Base-by-base conservation (phyloP, 345 rosid genomes). In the Camelina sativa region DNA sequence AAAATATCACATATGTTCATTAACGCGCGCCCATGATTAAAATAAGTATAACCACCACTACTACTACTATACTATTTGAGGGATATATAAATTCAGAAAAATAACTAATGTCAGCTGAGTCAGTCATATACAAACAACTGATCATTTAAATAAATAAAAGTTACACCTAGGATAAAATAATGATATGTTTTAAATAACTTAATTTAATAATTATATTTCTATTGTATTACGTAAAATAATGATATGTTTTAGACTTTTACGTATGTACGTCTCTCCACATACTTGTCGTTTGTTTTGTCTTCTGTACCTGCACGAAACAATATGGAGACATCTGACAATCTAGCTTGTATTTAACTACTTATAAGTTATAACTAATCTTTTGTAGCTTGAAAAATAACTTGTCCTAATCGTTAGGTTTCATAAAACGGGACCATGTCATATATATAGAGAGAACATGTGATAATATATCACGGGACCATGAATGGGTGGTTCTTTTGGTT, bases 381-480 rank as follows among this genome's bases (percentile, higher is more conserved):
- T 20, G 11, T 35, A 74, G 16, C 34, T 10, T 56, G 7, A 35
- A 37, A 37, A 12, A 46, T 8, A 15, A 13, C 41, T 38, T 60
- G 23, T 52, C 60, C 6, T 25, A 52, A 17, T 75, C 53, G 61
- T 50, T 48, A 75, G 68, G 73, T 59, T 65, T 28, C 0, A 28
- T 28, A 28, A 28, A 20, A 60, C 47, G 51, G 16, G 59, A 51
- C 56, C 47, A 41, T 56, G 48, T 59, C 43, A 61, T 50, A 44
- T 43, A 54, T 9, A 30, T 11, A 64, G 44, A 25, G 40, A 15
- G 64, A 54, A 44, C 47, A 47, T 73, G 40, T 65, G 65, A 56
- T 73, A 61, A 38, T 68, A 53, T 44, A 52, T 32, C 48, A 43
- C 41, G 70, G 79, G 79, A 69, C 75, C 75, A 69, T 76, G 15